Conservation (phyloP, 768 basidiomycete species). For the Cystofilobasidium bisporidii region DNA sequence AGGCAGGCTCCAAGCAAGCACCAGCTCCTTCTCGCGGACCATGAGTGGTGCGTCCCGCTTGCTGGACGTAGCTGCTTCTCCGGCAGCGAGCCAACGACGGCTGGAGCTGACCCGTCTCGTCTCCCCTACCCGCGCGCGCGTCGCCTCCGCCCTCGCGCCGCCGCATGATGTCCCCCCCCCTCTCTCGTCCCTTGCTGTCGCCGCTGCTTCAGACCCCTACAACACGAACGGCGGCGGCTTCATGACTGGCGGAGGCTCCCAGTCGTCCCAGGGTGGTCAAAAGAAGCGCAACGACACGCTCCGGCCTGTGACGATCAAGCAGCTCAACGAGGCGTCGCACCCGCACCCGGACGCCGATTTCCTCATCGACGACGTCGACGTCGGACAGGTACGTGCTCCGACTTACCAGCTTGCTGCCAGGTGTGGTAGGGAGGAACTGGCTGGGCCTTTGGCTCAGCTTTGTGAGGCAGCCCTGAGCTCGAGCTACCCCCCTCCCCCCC, state of each 20-base stretch:
- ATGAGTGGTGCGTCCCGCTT: background rate
- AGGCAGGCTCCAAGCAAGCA: no score
- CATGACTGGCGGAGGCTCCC: background rate
- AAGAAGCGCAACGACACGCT: conserved; percentile 41
- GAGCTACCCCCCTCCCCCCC: no score
- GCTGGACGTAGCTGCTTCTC: background rate
- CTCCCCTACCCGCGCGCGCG: background rate
- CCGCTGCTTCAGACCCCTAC: background rate
- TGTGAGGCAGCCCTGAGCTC: no score
- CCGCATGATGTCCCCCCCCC: background rate
- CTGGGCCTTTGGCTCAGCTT: no score
- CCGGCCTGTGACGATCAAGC: conserved; percentile 67
- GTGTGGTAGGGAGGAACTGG: no score
- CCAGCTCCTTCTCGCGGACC: background rate
- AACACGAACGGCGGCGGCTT: background rate
- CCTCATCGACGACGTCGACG: conserved; percentile 65
- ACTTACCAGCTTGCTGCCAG: no score
- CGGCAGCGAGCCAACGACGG: no score
- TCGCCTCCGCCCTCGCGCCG: background rate
- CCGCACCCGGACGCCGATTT: conserved; percentile 82
- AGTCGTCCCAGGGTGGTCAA: background rate
- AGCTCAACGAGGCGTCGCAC: conserved; percentile 66
- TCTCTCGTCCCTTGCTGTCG: background rate
- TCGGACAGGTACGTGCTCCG: conserved; percentile 57
- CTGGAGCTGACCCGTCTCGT: background rate